A percentile compares a stretch with the other conserved stretches of the same genome.
These are phyloP conservation scores for Alternaria novae-zelandiae DNA, from an alignment of 2,329 filamentous ascomycete genomes.

Conservation along the genomic window DNA sequence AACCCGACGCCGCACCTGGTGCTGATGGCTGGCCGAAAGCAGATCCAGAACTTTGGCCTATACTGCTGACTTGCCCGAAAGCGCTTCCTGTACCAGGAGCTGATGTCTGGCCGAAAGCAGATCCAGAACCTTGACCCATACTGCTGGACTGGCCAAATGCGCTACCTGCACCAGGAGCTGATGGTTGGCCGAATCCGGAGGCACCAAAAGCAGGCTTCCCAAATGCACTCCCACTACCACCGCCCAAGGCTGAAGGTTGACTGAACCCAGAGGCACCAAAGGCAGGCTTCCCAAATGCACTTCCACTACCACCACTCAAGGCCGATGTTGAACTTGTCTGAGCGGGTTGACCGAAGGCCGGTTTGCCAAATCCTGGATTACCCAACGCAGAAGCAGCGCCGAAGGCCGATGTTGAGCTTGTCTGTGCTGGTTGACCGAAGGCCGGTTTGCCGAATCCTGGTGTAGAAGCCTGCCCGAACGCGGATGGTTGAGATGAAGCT, in stretches of 20 bases:
- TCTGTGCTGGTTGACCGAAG: conserved; percentile 49
- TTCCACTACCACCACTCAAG: conserved; percentile 25
- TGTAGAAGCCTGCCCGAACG: conserved; percentile 47
- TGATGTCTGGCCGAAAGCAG: conserved; percentile 43
- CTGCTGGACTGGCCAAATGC: conserved; percentile 29
- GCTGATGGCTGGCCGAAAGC: conserved; percentile 46
- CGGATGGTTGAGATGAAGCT: conserved; percentile 26
- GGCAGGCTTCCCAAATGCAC: conserved; percentile 50
- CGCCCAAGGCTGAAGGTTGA: conserved; percentile 36
- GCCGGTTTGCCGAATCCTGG: conserved; percentile 41
- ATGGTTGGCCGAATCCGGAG: conserved; percentile 50
- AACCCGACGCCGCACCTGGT: conserved; percentile 33
- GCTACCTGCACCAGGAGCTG: conserved; percentile 32
- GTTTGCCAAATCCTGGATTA: neutral
- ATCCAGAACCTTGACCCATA: conserved; percentile 9
- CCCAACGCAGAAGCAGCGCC: neutral
- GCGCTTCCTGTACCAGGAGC: conserved; percentile 17
- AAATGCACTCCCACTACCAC: conserved; percentile 41
- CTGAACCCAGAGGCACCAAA: conserved; percentile 15
- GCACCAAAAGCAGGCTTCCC: conserved; percentile 45
- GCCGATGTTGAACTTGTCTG: conserved; percentile 10
- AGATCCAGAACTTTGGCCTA: conserved; percentile 29
- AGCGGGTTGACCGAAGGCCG: conserved; percentile 50
- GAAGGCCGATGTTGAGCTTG: conserved; percentile 25
- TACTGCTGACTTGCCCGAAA: conserved; percentile 26